phyloP scores from a whole-genome alignment of 1,284 basidiomycete genomes.

The Sporisorium reilianum region DNA sequence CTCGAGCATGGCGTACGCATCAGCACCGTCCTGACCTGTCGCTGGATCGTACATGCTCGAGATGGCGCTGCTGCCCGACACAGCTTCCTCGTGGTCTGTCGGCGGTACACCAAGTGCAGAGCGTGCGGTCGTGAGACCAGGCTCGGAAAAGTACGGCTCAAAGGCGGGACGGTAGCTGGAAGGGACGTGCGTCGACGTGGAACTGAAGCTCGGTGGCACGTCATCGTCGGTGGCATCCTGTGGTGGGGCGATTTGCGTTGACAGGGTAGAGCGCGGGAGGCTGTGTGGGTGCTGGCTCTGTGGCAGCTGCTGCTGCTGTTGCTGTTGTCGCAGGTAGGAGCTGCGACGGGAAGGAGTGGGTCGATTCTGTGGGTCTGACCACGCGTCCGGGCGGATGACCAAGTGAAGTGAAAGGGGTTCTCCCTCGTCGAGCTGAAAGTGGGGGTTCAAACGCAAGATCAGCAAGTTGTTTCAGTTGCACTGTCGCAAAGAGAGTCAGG shows the following conservation, averaged over 20 bases:
- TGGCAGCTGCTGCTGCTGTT: slow-evolving; percentile 21
- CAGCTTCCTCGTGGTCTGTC: not conserved
- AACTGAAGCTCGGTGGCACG: slow-evolving; percentile 1
- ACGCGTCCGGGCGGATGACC: slow-evolving; percentile 64
- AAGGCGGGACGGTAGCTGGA: slow-evolving; percentile 12
- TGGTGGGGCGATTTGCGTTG: slow-evolving; percentile 11
- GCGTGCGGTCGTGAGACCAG: not conserved
- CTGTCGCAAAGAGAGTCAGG: not conserved
- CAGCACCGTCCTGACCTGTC: slow-evolving; percentile 4
- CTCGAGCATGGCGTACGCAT: slow-evolving; percentile 27
- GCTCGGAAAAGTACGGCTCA: slow-evolving; percentile 35
- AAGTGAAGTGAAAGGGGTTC: slow-evolving; percentile 59
- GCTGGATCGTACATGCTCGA: slow-evolving; percentile 4
- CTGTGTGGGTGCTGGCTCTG: slow-evolving; percentile 4
- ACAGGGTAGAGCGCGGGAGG: slow-evolving; percentile 24
- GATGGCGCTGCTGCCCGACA: not conserved
- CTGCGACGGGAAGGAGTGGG: slow-evolving; percentile 47
- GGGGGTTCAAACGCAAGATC: slow-evolving; percentile 2
- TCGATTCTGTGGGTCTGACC: slow-evolving; percentile 54
- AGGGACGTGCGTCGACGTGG: slow-evolving; percentile 14
- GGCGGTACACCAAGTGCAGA: not conserved
- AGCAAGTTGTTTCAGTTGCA: slow-evolving; percentile 2
- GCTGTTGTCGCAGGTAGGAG: slow-evolving; percentile 45
- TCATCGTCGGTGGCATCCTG: slow-evolving; percentile 10
- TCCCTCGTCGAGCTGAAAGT: slow-evolving; percentile 24